Conservation (phyloP, 768 basidiomycete species). For the Cystoderma amianthinum region DNA sequence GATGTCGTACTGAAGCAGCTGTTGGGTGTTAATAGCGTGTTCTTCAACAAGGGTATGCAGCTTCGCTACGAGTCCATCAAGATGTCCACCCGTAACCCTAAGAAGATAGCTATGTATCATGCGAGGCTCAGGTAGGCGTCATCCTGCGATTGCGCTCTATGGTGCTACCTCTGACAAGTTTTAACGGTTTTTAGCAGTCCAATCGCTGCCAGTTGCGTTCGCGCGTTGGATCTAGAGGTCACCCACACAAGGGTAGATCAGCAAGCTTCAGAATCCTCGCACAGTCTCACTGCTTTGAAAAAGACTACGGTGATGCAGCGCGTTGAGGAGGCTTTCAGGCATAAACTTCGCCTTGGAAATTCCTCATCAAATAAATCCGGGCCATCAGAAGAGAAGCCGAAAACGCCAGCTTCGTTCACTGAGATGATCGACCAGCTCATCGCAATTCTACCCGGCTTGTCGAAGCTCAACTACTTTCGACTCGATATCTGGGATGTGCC, state of each 20-base stretch:
- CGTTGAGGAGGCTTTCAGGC: not conserved
- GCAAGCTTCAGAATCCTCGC: not conserved
- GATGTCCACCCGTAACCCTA: not conserved
- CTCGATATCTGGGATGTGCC: conserved; percentile 33
- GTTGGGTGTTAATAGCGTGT: conserved; percentile 21
- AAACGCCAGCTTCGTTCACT: conserved; percentile 13
- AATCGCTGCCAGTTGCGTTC: not conserved
- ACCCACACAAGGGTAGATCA: not conserved
- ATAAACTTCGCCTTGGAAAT: not conserved
- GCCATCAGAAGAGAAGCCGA: not conserved
- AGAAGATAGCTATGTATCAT: not conserved
- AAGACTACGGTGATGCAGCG: not conserved
- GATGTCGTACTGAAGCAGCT: conserved; percentile 15
- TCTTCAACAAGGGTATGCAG: conserved; percentile 23
- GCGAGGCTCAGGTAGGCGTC: not conserved
- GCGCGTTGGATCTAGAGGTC: not conserved
- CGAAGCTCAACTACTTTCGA: conserved; percentile 24
- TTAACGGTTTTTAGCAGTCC: conserved; percentile 3
- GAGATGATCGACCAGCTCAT: conserved; percentile 20
- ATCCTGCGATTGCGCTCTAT: not conserved
- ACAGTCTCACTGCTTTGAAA: not conserved
- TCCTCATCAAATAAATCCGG: not conserved
- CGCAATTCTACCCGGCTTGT: conserved; percentile 21
- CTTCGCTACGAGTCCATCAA: conserved; percentile 16
- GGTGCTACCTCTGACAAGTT: conserved; percentile 3